These are phyloP conservation scores for Sugiyamaella neomexicana DNA, from an alignment of 1,139 yeast genomes.

Conservation along the genomic window DNA sequence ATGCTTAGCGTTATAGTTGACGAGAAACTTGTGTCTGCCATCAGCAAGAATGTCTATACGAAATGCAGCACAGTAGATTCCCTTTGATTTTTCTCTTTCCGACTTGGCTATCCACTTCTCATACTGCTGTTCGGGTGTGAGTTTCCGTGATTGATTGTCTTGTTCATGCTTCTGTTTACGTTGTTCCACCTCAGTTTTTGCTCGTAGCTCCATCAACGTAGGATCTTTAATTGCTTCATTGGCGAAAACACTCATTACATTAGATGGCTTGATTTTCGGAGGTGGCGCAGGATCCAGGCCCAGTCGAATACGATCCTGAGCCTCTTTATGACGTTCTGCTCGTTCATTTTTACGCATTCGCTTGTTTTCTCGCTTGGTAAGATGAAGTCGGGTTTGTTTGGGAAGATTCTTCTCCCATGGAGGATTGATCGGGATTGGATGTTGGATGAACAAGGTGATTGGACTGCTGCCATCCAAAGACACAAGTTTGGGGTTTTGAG, in stretches of 20 bases:
- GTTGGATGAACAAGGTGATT: constrained; percentile 68
- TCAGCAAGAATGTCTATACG: constrained; percentile 54
- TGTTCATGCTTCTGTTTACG: constrained; percentile 61
- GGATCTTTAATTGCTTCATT: constrained; percentile 90
- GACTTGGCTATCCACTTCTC: constrained; percentile 49
- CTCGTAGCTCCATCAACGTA: constrained; percentile 75
- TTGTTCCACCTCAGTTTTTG: constrained; percentile 64
- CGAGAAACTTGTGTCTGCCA: constrained; percentile 68
- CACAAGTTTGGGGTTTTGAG: constrained; percentile 27
- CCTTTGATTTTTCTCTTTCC: constrained; percentile 54
- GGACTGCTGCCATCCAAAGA: not conserved
- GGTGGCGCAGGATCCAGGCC: constrained; percentile 89
- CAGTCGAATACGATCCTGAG: constrained; percentile 72
- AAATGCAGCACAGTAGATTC: constrained; percentile 61
- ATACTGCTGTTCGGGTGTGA: constrained; percentile 58
- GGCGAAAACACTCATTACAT: constrained; percentile 81
- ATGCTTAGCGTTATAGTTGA: constrained; percentile 79
- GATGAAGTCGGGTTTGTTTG: constrained; percentile 48
- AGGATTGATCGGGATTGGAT: constrained; percentile 68
- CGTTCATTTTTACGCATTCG: constrained; percentile 73
- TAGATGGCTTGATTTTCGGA: constrained; percentile 81
- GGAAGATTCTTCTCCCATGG: constrained; percentile 55
- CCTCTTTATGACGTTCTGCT: constrained; percentile 60
- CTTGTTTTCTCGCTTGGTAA: constrained; percentile 78
- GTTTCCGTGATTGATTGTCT: constrained; percentile 61